These are phyloP conservation scores for Moniliella sp. DNA, from an alignment of 1,284 basidiomycete species.

Conservation along the genomic window DNA sequence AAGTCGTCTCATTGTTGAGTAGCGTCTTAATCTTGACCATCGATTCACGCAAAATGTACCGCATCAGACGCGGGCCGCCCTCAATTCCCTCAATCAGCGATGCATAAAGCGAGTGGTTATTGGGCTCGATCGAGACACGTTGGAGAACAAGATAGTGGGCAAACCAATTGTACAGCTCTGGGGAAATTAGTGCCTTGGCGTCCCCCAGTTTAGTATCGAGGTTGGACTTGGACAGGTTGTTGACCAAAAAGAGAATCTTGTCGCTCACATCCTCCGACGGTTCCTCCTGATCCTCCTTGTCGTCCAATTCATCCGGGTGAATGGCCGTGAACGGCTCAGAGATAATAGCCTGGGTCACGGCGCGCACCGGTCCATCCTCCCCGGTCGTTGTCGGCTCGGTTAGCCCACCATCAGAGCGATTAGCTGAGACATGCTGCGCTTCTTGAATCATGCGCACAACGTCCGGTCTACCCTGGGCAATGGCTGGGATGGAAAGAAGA, in stretches of 20 bases:
- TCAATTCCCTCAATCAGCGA: slow-evolving; percentile 64
- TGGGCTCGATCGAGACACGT: slow-evolving; percentile 82
- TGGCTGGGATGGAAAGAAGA: slow-evolving; percentile 62
- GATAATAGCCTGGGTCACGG: slow-evolving; percentile 3
- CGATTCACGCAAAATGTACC: slow-evolving; percentile 72
- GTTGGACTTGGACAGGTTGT: slow-evolving; percentile 84
- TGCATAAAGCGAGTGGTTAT: slow-evolving; percentile 93
- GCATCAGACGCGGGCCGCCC: slow-evolving; percentile 8
- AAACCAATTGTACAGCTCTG: slow-evolving; percentile 50
- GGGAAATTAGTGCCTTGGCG: slow-evolving; percentile 14
- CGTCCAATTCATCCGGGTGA: slow-evolving; percentile 33
- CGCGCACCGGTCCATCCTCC: neutral
- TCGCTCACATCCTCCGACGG: slow-evolving; percentile 77
- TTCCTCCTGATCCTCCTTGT: slow-evolving; percentile 22
- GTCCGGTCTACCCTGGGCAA: slow-evolving; percentile 71
- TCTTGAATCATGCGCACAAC: slow-evolving; percentile 37
- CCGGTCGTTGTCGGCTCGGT: slow-evolving; percentile 1
- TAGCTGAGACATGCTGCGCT: slow-evolving; percentile 7
- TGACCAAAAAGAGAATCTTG: slow-evolving; percentile 88
- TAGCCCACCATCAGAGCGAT: slow-evolving; percentile 2
- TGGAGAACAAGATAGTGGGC: slow-evolving; percentile 91
- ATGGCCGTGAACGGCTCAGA: slow-evolving; percentile 36
- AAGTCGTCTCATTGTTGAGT: slow-evolving; percentile 75
- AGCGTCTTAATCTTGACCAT: slow-evolving; percentile 57
- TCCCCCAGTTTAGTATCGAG: slow-evolving; percentile 47